Evolutionary conservation across 768 basidiomycete genomes (phyloP).

Genomic region (Amanita polypyramis): DNA sequence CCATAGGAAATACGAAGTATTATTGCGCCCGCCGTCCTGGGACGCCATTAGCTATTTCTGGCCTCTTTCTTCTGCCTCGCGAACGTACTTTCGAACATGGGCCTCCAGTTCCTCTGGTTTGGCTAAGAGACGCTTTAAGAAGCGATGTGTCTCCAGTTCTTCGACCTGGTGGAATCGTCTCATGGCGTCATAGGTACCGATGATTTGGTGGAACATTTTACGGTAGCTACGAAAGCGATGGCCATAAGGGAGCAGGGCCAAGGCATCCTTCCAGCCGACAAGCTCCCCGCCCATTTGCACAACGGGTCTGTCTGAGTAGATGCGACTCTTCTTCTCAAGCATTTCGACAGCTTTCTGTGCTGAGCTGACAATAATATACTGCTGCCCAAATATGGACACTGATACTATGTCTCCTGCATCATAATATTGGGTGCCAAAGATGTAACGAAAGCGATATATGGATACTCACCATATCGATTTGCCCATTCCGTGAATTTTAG

Average conservation of each 20-base stretch:
- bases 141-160: conserved; percentile 27
- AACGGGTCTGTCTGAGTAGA: conserved; percentile 47
- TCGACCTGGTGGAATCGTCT: conserved; percentile 27
- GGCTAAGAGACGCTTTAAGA: conserved; percentile 26
- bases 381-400: conserved; percentile 4
- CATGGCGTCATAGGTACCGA: conserved; percentile 28
- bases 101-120: conserved; percentile 22
- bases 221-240: conserved; percentile 30
- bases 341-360: conserved; percentile 29
- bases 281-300: conserved; percentile 32
- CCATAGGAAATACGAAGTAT: conserved; percentile 22
- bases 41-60: background rate
- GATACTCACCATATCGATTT: conserved; percentile 24
- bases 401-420: conserved; percentile 1
- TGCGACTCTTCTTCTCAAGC: conserved; percentile 41
- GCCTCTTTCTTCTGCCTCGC: background rate
- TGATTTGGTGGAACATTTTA: conserved; percentile 28
- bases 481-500: conserved; percentile 31
- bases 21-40: conserved; percentile 9
- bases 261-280: conserved; percentile 28
- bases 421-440: background rate
- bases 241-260: conserved; percentile 27
- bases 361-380: conserved; percentile 33
- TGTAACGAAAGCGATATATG: too few species aligned
- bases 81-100: conserved; percentile 26